These are phyloP conservation scores for Tubosaeta brunneosetosa DNA, from an alignment of 768 basidiomycete genomes.

Conservation along the genomic window DNA sequence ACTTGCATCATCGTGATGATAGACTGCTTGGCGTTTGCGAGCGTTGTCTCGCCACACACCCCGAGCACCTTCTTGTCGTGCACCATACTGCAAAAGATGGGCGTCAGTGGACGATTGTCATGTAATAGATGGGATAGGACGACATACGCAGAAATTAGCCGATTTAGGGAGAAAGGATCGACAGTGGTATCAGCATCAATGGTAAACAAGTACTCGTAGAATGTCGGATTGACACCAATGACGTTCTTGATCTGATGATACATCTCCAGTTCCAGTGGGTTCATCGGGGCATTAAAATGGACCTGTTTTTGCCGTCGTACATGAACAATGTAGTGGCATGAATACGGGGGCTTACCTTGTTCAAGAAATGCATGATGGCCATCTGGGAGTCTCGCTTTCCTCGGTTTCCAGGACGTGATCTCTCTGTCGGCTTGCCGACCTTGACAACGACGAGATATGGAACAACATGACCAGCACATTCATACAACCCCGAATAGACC, in stretches of 20 bases:
- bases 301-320: conserved; percentile 47
- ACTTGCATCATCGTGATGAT: conserved; percentile 99
- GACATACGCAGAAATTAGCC: conserved; percentile 88
- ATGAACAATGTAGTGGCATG: not conserved
- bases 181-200: conserved; percentile 96
- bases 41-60: conserved; percentile 91
- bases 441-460: conserved; percentile 92
- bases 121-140: not conserved
- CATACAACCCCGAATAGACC: conserved; percentile 94
- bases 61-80: conserved; percentile 94
- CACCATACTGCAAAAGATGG: conserved; percentile 65
- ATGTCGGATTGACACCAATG: conserved; percentile 97
- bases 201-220: conserved; percentile 94
- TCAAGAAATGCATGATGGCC: conserved; percentile 94
- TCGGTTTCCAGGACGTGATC: conserved; percentile 90
- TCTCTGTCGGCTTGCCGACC: conserved; percentile 92
- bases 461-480: conserved; percentile 90
- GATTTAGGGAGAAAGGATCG: conserved; percentile 80
- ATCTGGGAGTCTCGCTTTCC: conserved; percentile 99
- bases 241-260: conserved; percentile 99
- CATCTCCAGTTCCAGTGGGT: conserved; percentile 94
- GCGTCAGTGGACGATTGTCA: not conserved
- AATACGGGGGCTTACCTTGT: conserved; percentile 56
- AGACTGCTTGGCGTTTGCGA: conserved; percentile 92
- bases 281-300: conserved; percentile 96